phyloP scores from a whole-genome alignment of 2,329 filamentous ascomycete genomes.

The Aspergillus fijiensis region DNA sequence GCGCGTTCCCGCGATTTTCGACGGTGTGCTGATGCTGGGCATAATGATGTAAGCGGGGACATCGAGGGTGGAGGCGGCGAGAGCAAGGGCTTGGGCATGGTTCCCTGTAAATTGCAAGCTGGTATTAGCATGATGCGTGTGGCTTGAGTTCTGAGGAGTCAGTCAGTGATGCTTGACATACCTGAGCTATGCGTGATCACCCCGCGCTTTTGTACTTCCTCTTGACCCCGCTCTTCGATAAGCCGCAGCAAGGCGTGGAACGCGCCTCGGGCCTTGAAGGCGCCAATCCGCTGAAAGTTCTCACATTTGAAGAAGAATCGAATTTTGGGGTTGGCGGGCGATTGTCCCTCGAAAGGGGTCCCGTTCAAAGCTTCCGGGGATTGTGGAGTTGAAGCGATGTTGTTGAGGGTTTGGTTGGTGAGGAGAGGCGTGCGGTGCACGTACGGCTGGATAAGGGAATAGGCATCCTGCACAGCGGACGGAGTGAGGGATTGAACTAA shows the following conservation, averaged over 20 bases:
- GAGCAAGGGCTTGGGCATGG: constrained; percentile 87
- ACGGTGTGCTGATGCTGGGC: constrained; percentile 79
- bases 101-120: constrained; percentile 63
- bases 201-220: constrained; percentile 63
- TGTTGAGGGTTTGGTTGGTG: constrained; percentile 72
- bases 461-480: constrained; percentile 68
- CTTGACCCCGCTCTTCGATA: constrained; percentile 60
- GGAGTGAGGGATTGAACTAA: constrained; percentile 60
- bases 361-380: constrained; percentile 52
- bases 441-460: constrained; percentile 68
- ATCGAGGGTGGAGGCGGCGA: constrained; percentile 71
- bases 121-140: background rate
- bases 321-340: constrained; percentile 64
- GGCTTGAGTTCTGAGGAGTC: background rate
- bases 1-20: constrained; percentile 80
- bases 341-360: constrained; percentile 58
- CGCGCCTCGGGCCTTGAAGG: constrained; percentile 88
- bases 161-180: constrained; percentile 38
- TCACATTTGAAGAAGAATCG: constrained; percentile 93
- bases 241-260: constrained; percentile 79
- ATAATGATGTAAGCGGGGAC: constrained; percentile 89
- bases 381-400: constrained; percentile 71
- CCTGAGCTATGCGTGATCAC: constrained; percentile 90
- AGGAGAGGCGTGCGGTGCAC: constrained; percentile 83
- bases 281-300: constrained; percentile 85